phyloP scores from a whole-genome alignment of 2,329 filamentous ascomycete species.

The Fusarium xylarioides region DNA sequence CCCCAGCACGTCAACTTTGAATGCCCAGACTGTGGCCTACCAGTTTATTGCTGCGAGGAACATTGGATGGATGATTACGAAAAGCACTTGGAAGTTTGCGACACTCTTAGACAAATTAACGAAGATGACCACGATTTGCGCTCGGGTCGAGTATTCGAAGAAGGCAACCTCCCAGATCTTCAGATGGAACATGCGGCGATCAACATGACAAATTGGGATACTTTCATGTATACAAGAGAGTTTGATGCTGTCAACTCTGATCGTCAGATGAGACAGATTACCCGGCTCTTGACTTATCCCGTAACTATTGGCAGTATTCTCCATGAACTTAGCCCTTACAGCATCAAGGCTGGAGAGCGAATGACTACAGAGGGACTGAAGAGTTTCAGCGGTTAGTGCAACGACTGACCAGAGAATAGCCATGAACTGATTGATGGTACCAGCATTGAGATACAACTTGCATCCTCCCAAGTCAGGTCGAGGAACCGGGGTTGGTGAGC shows the following conservation, averaged over 20 bases:
- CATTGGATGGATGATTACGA: slow-evolving; percentile 98
- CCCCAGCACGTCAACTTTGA: slow-evolving; percentile 91
- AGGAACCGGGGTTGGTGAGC: slow-evolving; percentile 76
- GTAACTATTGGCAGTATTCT: slow-evolving; percentile 90
- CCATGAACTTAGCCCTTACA: slow-evolving; percentile 94
- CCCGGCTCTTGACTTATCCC: slow-evolving; percentile 91
- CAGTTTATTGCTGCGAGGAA: slow-evolving; percentile 91
- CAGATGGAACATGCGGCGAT: slow-evolving; percentile 93
- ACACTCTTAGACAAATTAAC: slow-evolving; percentile 90
- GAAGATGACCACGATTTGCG: slow-evolving; percentile 96
- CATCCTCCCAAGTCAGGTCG: slow-evolving; percentile 86
- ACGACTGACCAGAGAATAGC: background rate
- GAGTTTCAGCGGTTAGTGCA: slow-evolving; percentile 83
- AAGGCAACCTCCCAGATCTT: slow-evolving; percentile 88
- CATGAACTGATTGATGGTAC: slow-evolving; percentile 2
- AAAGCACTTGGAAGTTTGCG: slow-evolving; percentile 89
- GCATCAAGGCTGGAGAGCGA: slow-evolving; percentile 75
- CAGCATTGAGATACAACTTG: slow-evolving; percentile 90
- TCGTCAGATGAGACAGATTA: slow-evolving; percentile 90
- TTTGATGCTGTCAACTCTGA: slow-evolving; percentile 93
- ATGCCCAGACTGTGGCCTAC: slow-evolving; percentile 94
- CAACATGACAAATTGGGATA: slow-evolving; percentile 99
- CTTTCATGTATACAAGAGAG: slow-evolving; percentile 90
- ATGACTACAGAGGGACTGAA: slow-evolving; percentile 90
- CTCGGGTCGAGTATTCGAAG: slow-evolving; percentile 90